A percentile compares a stretch with the other conserved stretches of the same genome.
Evolutionary conservation across 192 early-diverging fungal species (phyloP).

Genomic region (Backusella parvicylindrica): DNA sequence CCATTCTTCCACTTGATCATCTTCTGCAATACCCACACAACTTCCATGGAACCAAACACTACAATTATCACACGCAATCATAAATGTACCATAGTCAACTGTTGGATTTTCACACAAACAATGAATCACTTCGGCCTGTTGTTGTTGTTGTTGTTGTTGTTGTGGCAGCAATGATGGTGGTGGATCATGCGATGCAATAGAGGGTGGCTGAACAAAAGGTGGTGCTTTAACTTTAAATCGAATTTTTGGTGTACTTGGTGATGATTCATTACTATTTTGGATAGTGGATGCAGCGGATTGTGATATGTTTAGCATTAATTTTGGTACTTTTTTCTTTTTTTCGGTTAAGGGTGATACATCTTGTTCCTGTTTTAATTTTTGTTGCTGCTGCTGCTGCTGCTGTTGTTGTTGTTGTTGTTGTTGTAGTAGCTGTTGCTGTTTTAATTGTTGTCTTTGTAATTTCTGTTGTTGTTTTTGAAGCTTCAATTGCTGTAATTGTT

Average conservation of each 20-base stretch:
- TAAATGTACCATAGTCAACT: constrained; percentile 57
- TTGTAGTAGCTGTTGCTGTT: constrained; percentile 2
- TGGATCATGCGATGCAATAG: neutral
- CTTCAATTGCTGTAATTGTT: neutral
- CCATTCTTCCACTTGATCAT: constrained; percentile 19
- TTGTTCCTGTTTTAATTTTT: neutral
- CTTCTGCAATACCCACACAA: constrained; percentile 47
- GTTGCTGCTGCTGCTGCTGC: neutral
- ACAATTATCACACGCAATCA: constrained; percentile 62
- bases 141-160: neutral
- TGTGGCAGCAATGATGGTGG: neutral
- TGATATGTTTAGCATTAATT: constrained; percentile 15
- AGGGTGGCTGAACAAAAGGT: neutral
- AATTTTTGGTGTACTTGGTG: constrained; percentile 33
- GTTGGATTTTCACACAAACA: constrained; percentile 58
- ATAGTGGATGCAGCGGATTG: constrained; percentile 5
- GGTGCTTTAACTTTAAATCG: constrained; percentile 34
- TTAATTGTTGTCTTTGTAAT: constrained; percentile 9
- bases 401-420: constrained; percentile 11
- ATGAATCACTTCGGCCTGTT: constrained; percentile 40
- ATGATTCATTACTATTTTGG: neutral
- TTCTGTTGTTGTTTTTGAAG: constrained; percentile 1
- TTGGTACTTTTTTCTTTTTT: constrained; percentile 11
- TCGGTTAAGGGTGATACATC: neutral
- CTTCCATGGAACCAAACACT: constrained; percentile 62